A percentile compares a stretch with the other conserved stretches of the same genome.
Conservation (phyloP, 495 filamentous ascomycete species). For the Apodospora peruviana region DNA sequence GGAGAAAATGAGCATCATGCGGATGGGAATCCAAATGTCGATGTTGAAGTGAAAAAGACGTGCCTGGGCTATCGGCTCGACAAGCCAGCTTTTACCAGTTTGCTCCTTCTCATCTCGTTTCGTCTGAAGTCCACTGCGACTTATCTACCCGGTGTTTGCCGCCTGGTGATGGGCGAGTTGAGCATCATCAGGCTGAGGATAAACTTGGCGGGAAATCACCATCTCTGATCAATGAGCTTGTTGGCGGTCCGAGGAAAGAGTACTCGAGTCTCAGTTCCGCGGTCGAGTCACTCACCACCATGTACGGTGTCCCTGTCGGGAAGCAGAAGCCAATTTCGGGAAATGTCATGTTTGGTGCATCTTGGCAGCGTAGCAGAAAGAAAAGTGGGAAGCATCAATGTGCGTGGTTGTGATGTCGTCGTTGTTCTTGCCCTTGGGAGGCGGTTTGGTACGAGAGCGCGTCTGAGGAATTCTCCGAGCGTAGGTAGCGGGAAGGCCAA, state of each 20-base stretch:
- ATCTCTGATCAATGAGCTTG: no score
- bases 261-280: no score
- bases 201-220: background rate
- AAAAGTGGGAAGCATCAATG: no score
- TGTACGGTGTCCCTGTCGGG: no score
- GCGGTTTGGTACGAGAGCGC: no score
- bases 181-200: background rate
- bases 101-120: constrained; percentile 12
- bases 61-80: background rate
- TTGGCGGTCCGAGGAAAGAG: no score
- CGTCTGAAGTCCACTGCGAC: constrained; percentile 14
- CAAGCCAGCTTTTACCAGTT: background rate
- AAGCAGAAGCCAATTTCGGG: no score
- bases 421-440: no score
- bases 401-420: no score
- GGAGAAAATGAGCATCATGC: background rate
- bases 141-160: constrained; percentile 9
- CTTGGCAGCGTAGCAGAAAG: no score
- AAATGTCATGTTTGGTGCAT: no score
- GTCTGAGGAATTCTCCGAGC: constrained; percentile 15
- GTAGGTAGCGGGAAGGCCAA: background rate
- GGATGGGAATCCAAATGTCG: background rate
- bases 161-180: background rate
- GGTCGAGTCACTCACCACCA: no score
- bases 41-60: background rate